These are phyloP conservation scores for Suillus clintonianus DNA, from an alignment of 768 basidiomycete species.

Conservation along the genomic window DNA sequence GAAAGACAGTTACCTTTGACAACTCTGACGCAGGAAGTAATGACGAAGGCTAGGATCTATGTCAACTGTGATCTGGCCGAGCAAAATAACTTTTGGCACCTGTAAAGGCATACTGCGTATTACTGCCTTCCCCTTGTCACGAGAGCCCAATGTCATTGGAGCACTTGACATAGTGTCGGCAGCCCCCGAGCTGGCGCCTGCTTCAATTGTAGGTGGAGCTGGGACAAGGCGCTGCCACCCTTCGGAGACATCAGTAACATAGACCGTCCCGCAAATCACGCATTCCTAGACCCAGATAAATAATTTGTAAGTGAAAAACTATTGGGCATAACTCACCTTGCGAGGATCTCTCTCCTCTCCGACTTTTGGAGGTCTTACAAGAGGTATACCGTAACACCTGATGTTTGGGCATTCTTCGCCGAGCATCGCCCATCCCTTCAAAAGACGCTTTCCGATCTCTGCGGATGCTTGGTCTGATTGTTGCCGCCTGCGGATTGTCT, in stretches of 20 bases:
- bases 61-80: neutral
- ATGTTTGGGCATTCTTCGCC: constrained; percentile 77
- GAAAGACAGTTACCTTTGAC: constrained; percentile 22
- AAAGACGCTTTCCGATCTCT: constrained; percentile 74
- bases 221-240: constrained; percentile 50
- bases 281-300: constrained; percentile 58
- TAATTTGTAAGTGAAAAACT: neutral
- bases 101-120: constrained; percentile 24
- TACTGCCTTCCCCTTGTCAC: constrained; percentile 13
- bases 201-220: constrained; percentile 11
- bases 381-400: constrained; percentile 78
- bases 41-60: constrained; percentile 17
- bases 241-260: constrained; percentile 55
- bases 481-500: constrained; percentile 65
- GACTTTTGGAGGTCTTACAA: constrained; percentile 73
- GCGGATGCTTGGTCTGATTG: constrained; percentile 82
- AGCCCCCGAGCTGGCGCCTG: neutral
- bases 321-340: constrained; percentile 48
- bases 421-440: constrained; percentile 90
- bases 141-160: constrained; percentile 1
- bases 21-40: constrained; percentile 30
- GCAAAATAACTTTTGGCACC: neutral
- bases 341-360: constrained; percentile 61
- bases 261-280: constrained; percentile 70
- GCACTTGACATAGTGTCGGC: neutral